A percentile compares a stretch with the other conserved stretches of the same genome.
Evolutionary conservation across 148 eudicot species (phyloP).

Genomic region (Agrostemma githago): DNA sequence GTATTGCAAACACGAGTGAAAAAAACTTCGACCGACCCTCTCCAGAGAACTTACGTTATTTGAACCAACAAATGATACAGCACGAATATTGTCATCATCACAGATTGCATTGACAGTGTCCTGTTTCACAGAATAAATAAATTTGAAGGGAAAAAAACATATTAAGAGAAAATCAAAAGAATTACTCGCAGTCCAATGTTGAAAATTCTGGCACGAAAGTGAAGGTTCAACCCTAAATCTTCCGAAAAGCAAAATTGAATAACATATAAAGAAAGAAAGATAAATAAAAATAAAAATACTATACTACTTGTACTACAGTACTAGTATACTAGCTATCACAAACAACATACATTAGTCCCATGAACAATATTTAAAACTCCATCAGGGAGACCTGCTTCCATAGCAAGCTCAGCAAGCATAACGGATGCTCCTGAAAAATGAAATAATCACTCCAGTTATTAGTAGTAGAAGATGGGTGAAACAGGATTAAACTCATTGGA

Average conservation of each 20-base stretch:
- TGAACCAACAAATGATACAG: constrained; percentile 97
- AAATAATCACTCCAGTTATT: constrained; percentile 5
- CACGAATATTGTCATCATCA: constrained; percentile 86
- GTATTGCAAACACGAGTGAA: background rate
- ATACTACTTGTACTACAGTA: no score
- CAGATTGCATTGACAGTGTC: constrained; percentile 94
- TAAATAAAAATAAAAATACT: background rate
- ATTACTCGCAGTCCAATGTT: background rate
- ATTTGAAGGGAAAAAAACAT: background rate
- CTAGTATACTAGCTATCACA: background rate
- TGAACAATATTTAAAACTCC: constrained; percentile 94
- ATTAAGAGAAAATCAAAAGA: background rate
- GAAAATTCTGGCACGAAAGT: background rate
- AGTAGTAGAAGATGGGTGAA: constrained; percentile 5
- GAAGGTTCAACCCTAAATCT: background rate
- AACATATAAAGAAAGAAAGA: background rate
- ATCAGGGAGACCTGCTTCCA: constrained; percentile 96
- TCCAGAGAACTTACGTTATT: constrained; percentile 60
- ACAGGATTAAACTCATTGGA: background rate
- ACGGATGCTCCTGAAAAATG: constrained; percentile 68
- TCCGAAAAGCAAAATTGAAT: background rate
- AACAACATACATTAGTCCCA: constrained; percentile 74
- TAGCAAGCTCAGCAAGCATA: constrained; percentile 88
- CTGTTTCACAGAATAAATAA: constrained; percentile 35
- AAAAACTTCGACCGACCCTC: background rate